A percentile compares a stretch with the other conserved stretches of the same genome.
phyloP scores from a whole-genome alignment of 257 asterid genomes.

The Capsicum chinense region DNA sequence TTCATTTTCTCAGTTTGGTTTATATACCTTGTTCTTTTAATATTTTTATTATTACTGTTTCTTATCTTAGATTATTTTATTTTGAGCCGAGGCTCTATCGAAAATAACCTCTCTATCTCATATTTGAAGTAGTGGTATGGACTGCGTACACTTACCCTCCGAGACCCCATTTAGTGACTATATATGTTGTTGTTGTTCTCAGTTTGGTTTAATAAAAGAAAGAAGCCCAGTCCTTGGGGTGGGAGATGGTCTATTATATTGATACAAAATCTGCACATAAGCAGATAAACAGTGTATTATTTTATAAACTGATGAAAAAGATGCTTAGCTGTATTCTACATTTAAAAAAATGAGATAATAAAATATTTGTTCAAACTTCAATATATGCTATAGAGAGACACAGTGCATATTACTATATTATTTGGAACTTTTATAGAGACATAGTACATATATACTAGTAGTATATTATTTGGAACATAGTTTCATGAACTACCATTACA shows the following conservation, averaged over 20 bases:
- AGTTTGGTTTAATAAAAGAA: neutral
- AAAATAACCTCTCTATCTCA: too few relatives aligned
- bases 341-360: neutral
- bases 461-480: neutral
- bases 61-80: too few relatives aligned
- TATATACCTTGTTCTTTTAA: too few relatives aligned
- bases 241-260: neutral
- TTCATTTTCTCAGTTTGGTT: neutral
- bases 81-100: too few relatives aligned
- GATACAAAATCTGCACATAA: neutral
- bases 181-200: too few relatives aligned
- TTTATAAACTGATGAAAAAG: neutral
- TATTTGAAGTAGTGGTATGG: too few relatives aligned
- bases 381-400: neutral
- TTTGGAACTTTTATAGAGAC: neutral
- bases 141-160: too few relatives aligned
- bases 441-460: neutral
- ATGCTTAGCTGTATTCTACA: constrained; percentile 47
- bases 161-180: too few relatives aligned
- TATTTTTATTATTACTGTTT: too few relatives aligned
- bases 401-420: neutral
- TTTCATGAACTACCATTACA: neutral
- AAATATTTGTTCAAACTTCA: constrained; percentile 1
- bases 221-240: constrained; percentile 11
- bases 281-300: neutral